Conservation (phyloP, 176 grass and related monocot genomes). For the maize (Zea mays) region Zm-B73-REFERENCE-NAM-5.0 NC_050099.1:47404001-47404500, state of each 20-base stretch:
- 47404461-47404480: neutral
- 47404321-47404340: conserved; percentile 87
- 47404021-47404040: conserved; percentile 45
- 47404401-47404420: conserved; percentile 61
- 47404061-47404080: conserved; percentile 92
- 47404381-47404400: conserved; percentile 76
- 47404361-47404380: conserved; percentile 93
- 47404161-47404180: too few relatives aligned
- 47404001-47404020: too few relatives aligned
- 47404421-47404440: conserved; percentile 59
- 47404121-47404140: conserved; percentile 81
- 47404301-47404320: conserved; percentile 92
- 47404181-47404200: too few relatives aligned
- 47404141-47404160: conserved; percentile 45
- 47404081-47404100: conserved; percentile 90
- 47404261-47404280: conserved; percentile 74
- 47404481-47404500: neutral
- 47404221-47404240: conserved; percentile 32
- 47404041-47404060: conserved; percentile 97
- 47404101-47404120: conserved; percentile 92
- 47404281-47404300: conserved; percentile 89
- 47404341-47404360: conserved; percentile 70
- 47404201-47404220: too few relatives aligned
- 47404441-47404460: conserved; percentile 1
- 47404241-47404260: conserved; percentile 89